Percentiles rank a stretch among this genome's conserved stretches.
Evolutionary conservation across 257 asterid species (phyloP).

Genomic region (Ligustrum vulgare): DNA sequence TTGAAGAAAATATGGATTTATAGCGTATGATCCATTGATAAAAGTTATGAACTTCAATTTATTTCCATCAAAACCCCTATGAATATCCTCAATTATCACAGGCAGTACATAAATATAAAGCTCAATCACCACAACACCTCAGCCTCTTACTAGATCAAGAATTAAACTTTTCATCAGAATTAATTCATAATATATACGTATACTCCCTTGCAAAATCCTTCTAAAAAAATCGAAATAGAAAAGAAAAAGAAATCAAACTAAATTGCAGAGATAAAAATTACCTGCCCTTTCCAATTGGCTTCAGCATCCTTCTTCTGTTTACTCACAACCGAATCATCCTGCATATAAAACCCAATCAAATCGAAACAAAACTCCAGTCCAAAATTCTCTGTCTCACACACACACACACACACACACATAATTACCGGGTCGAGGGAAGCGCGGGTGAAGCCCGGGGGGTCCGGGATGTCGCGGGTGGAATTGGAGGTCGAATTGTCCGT

Average conservation of each 20-base stretch:
- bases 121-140: not conserved
- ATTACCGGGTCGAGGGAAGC: conserved; percentile 80
- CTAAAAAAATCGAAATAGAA: not conserved
- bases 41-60: not conserved
- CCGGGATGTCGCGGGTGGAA: conserved; percentile 81
- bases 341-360: conserved; percentile 5
- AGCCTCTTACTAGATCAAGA: not conserved
- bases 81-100: not conserved
- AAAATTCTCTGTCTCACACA: not conserved
- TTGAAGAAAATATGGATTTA: not conserved
- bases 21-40: not conserved
- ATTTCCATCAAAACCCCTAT: not conserved
- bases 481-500: conserved; percentile 74
- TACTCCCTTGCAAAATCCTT: not conserved
- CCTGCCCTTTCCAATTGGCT: conserved; percentile 87
- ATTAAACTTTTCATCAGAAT: not conserved
- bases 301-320: conserved; percentile 94
- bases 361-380: not conserved
- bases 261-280: conserved; percentile 7
- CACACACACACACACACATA: not conserved
- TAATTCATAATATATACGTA: not conserved
- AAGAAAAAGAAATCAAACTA: not conserved
- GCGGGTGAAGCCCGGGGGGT: conserved; percentile 86
- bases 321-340: conserved; percentile 86
- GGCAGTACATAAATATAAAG: not conserved